Base-by-base conservation (phyloP, 2,329 filamentous ascomycete species). In the Leptodontidium sp. region DNA sequence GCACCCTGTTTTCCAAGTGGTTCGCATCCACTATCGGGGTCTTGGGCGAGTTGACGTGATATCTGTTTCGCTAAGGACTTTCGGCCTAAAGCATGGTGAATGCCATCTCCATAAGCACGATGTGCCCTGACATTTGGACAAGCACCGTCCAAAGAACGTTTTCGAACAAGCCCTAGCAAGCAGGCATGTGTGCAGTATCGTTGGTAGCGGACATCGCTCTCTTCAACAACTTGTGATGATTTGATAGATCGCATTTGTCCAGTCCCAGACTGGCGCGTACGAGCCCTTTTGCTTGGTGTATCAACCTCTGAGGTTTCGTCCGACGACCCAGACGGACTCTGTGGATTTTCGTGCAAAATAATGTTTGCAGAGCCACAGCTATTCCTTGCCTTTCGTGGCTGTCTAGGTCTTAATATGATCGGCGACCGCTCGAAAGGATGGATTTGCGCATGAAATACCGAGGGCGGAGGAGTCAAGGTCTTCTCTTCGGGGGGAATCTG, bases 1-100 rank as follows among this genome's bases (percentile, higher is more conserved):
- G 81, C 72, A 6, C 82, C 79, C 70, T 72, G 66, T 64, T 72
- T 72, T 64, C 70, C 65, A 68, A 73, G 65, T 67, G 66, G 70
- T 35, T 73, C 65, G 66, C 67, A 72, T 64, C 67, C 65, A 67
- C 70, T 71, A 14, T 71, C 63, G 29, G 53, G 72, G 67, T 69
- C 29, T 68, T 71, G 15, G 2, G 53, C 29, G 26, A 72, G 67
- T 66, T 71, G 61, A 66, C 38, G 63, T 64, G 40, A 65, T 45
- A 73, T 68, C 40, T 40, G 61, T 63, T 70, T 64, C 11, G 59
- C 40, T 62, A 73, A 61, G 21, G 68, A 49, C 43, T 71, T 72
- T 62, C 45, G 64, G 15, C 53, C 61, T 40, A 73, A 70, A 59
- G 55, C 47, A 70, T 73, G 62, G 24, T 32, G 7, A 9, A 15